These are phyloP conservation scores for Funneliformis mosseae DNA, from an alignment of 192 early-diverging fungal genomes.

Conservation along the genomic window DNA sequence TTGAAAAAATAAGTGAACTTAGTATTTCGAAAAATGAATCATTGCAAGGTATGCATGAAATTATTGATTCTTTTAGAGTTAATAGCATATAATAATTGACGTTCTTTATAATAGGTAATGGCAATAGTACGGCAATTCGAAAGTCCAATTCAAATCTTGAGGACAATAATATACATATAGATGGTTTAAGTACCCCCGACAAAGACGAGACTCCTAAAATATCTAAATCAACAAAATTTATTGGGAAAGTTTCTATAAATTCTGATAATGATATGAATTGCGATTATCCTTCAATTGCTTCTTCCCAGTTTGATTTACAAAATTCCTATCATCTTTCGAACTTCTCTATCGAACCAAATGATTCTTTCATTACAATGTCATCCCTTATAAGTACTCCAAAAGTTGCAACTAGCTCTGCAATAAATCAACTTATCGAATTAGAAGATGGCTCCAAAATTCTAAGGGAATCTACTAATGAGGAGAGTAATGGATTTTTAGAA, in stretches of 20 bases:
- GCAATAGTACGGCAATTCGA: not conserved
- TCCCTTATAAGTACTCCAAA: not conserved
- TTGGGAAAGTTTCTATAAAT: not conserved
- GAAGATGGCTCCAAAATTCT: not conserved
- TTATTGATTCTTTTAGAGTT: not conserved
- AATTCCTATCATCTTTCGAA: conserved; percentile 2
- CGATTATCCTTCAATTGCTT: not conserved
- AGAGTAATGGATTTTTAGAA: not conserved
- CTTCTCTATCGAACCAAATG: not conserved
- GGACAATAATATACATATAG: not conserved
- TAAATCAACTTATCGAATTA: not conserved
- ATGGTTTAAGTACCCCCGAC: not conserved
- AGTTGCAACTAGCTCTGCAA: not conserved
- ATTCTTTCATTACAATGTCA: conserved; percentile 14
- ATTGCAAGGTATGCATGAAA: not conserved
- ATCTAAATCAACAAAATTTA: not conserved
- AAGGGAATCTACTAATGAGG: not conserved
- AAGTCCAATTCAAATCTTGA: not conserved
- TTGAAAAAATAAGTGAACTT: not conserved
- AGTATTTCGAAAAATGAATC: not conserved
- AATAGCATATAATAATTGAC: not conserved
- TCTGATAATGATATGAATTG: not conserved
- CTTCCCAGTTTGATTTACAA: not conserved
- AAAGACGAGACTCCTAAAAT: not conserved
- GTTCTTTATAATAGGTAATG: not conserved